These are phyloP conservation scores for Dimocarpus longan DNA, from an alignment of 345 rosid genomes.

Conservation along the genomic window DNA sequence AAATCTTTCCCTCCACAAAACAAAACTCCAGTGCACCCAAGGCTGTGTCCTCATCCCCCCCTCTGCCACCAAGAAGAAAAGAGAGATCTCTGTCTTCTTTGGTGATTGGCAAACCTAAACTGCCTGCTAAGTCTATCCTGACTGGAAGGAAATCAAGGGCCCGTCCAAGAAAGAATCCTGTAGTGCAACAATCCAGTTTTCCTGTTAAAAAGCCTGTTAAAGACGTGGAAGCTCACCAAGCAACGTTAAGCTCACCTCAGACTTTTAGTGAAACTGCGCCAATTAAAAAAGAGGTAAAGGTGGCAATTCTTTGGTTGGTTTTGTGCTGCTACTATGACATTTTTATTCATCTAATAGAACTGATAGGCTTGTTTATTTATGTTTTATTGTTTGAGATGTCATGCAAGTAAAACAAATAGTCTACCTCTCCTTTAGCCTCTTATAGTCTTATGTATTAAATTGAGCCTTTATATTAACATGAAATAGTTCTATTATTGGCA, in stretches of 20 bases:
- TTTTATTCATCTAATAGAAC: background rate
- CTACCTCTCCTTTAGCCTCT: background rate
- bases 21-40: conserved; percentile 21
- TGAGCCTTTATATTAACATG: background rate
- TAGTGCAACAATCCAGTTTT: conserved; percentile 8
- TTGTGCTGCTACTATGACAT: background rate
- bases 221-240: conserved; percentile 20
- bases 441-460: background rate
- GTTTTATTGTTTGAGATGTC: background rate
- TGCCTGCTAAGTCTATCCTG: conserved; percentile 15
- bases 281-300: conserved; percentile 37
- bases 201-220: conserved; percentile 16
- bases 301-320: conserved; percentile 2
- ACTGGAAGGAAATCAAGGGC: conserved; percentile 32
- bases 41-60: background rate
- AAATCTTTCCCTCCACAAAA: conserved; percentile 37
- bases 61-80: conserved; percentile 31
- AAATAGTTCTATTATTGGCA: background rate
- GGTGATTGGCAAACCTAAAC: conserved; percentile 30
- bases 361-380: background rate
- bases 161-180: conserved; percentile 18
- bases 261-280: conserved; percentile 24
- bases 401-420: background rate
- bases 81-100: conserved; percentile 42
- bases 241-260: conserved; percentile 24